These are phyloP conservation scores for Pouteria glomerata DNA, from an alignment of 148 eudicot genomes.

Conservation along the genomic window DNA sequence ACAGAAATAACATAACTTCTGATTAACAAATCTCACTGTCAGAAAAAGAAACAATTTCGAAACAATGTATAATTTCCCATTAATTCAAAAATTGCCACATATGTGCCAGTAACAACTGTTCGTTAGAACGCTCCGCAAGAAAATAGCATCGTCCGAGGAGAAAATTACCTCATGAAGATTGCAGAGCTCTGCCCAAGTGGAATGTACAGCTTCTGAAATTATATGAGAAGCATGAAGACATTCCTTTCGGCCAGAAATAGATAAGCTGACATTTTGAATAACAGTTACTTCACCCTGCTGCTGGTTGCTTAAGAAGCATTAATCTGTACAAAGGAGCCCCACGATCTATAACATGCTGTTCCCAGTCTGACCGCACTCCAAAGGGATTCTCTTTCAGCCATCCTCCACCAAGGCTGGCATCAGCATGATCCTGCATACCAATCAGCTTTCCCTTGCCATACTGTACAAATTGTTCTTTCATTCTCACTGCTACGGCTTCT, in stretches of 20 bases:
- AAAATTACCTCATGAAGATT: slow-evolving; percentile 1
- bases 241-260: background rate
- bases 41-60: background rate
- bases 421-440: slow-evolving; percentile 20
- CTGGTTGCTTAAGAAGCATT: slow-evolving; percentile 39
- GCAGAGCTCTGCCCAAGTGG: background rate
- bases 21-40: background rate
- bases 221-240: background rate
- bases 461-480: slow-evolving; percentile 60
- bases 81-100: slow-evolving; percentile 1
- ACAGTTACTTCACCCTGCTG: slow-evolving; percentile 8
- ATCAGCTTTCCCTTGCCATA: slow-evolving; percentile 59
- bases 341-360: slow-evolving; percentile 69
- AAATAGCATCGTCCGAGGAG: background rate
- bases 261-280: background rate
- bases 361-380: slow-evolving; percentile 81
- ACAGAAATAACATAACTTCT: background rate
- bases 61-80: background rate
- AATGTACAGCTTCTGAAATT: slow-evolving; percentile 1
- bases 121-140: background rate
- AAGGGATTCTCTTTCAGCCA: slow-evolving; percentile 85
- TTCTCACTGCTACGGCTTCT: slow-evolving; percentile 68
- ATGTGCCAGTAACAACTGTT: background rate
- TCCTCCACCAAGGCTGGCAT: slow-evolving; percentile 18
- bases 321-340: slow-evolving; percentile 75